A percentile compares a stretch with the other conserved stretches of the same genome.
phyloP scores from a whole-genome alignment of 306 rosid species.

The Cucurbita moschata region DNA sequence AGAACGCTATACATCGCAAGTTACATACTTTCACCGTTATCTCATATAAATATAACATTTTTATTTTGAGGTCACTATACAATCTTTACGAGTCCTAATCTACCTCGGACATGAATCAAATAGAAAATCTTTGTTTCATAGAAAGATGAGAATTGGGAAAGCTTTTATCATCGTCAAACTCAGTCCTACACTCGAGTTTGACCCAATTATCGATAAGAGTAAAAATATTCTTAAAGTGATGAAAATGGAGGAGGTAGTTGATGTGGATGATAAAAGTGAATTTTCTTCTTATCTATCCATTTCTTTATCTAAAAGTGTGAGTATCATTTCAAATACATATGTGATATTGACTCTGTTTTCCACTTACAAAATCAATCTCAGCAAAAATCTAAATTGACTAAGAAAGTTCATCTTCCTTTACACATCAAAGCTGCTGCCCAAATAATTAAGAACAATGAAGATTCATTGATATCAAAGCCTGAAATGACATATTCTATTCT shows the following conservation, averaged over 20 bases:
- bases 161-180: neutral
- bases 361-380: constrained; percentile 1
- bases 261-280: neutral
- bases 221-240: neutral
- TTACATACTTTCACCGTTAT: no score
- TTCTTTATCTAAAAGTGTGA: neutral
- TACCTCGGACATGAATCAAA: no score
- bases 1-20: no score
- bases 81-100: no score
- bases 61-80: no score
- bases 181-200: neutral
- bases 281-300: neutral
- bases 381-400: neutral
- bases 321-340: neutral
- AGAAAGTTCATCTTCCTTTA: neutral
- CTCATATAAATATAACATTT: no score
- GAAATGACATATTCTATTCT: neutral
- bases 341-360: neutral
- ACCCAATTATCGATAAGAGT: neutral
- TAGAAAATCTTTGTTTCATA: neutral
- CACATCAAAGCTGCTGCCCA: neutral
- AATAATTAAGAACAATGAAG: no score
- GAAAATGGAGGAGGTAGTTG: neutral
- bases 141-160: no score
- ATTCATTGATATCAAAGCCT: neutral